A percentile compares a stretch with the other conserved stretches of the same genome.
These are phyloP conservation scores for Themeda triandra DNA, from an alignment of 176 grass and related monocot genomes.

Conservation along the genomic window DNA sequence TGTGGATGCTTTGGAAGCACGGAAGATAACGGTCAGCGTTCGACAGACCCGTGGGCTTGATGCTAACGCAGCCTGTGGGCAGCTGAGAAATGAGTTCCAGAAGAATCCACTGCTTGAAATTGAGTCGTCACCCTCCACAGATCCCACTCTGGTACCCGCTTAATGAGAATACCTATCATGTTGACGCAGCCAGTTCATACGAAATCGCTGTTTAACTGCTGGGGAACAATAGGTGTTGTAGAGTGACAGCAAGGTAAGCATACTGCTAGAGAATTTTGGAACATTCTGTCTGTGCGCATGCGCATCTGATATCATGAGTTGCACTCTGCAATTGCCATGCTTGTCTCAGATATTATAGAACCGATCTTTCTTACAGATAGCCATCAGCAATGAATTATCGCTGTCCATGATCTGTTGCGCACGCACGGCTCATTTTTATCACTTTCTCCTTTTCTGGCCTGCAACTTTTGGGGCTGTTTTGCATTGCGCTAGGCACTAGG, in stretches of 20 bases:
- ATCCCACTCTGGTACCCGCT: slow-evolving; percentile 33
- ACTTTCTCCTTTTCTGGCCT: no score
- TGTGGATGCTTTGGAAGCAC: slow-evolving; percentile 57
- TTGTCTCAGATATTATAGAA: not conserved
- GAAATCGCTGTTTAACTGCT: not conserved
- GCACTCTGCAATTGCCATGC: not conserved
- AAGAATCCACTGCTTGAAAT: slow-evolving; percentile 64
- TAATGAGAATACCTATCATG: slow-evolving; percentile 4
- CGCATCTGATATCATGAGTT: no score
- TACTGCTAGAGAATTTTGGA: not conserved
- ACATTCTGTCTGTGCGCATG: no score
- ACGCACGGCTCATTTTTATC: no score
- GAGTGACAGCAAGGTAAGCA: not conserved
- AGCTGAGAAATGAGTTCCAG: slow-evolving; percentile 88
- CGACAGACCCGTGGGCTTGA: slow-evolving; percentile 87
- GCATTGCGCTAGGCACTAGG: no score
- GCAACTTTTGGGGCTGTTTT: no score
- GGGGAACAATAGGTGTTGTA: not conserved
- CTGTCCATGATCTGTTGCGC: no score
- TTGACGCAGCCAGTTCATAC: not conserved
- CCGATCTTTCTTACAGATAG: not conserved
- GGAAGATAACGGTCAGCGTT: slow-evolving; percentile 79
- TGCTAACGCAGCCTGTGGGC: slow-evolving; percentile 91
- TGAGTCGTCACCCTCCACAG: slow-evolving; percentile 9
- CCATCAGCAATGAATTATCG: no score